Evolutionary conservation across 768 basidiomycete species (phyloP).

Genomic region (Cystofilobasidium ferigula): DNA sequence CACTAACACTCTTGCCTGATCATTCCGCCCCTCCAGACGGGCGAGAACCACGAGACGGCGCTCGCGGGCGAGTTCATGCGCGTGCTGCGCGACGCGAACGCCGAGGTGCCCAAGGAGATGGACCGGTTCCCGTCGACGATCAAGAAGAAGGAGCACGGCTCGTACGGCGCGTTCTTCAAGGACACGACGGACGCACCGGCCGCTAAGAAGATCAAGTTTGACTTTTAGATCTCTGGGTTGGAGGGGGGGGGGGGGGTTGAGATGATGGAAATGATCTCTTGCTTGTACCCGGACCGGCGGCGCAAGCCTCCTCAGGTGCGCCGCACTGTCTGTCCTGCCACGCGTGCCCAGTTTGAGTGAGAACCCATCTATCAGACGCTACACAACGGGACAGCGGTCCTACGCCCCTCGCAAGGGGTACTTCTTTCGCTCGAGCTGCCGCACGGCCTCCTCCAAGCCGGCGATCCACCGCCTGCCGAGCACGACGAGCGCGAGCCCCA

Average conservation of each 20-base stretch:
- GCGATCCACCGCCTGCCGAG: not conserved
- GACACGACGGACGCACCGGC: constrained; percentile 41
- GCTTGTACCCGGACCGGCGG: no score
- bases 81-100: constrained; percentile 77
- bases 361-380: no score
- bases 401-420: not conserved
- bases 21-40: constrained; percentile 45
- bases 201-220: constrained; percentile 44
- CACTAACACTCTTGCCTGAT: not conserved
- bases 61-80: constrained; percentile 88
- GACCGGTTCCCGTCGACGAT: constrained; percentile 90
- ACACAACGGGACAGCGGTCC: no score
- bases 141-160: constrained; percentile 86
- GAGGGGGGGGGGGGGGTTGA: no score
- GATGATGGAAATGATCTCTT: no score
- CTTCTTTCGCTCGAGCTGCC: not conserved
- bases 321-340: no score
- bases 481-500: not conserved
- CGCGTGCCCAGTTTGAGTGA: no score
- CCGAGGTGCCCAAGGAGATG: constrained; percentile 53
- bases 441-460: not conserved
- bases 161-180: constrained; percentile 55
- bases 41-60: constrained; percentile 69
- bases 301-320: no score
- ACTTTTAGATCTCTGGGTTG: constrained; percentile 28